A percentile compares a stretch with the other conserved stretches of the same genome.
Evolutionary conservation across 495 filamentous ascomycete genomes (phyloP).

Genomic region (Penicilliopsis zonata): DNA sequence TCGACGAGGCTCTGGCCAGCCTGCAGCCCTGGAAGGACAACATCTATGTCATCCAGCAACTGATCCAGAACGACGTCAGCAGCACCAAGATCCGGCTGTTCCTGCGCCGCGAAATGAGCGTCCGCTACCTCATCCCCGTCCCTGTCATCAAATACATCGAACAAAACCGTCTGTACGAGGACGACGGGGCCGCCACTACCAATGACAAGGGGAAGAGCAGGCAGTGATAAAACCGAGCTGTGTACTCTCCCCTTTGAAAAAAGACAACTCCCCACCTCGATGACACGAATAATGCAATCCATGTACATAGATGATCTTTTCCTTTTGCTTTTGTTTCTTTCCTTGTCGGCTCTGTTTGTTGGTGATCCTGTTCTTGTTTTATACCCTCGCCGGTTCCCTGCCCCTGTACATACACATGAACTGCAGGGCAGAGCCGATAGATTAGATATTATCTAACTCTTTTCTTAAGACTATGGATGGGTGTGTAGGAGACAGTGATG

Average conservation of each 20-base stretch:
- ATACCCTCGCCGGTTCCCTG: too few species aligned
- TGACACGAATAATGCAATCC: neutral
- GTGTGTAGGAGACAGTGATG: too few species aligned
- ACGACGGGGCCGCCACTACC: constrained; percentile 32
- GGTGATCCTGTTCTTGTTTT: neutral
- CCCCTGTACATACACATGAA: neutral
- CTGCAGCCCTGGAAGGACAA: constrained; percentile 65
- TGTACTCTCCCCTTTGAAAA: too few species aligned
- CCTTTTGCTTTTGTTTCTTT: neutral
- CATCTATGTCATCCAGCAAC: constrained; percentile 77
- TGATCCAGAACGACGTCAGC: constrained; percentile 83
- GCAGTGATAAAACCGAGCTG: constrained; percentile 3
- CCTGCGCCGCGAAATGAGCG: constrained; percentile 68
- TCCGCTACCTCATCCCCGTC: constrained; percentile 50
- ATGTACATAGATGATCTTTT: constrained; percentile 1
- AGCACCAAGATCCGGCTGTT: constrained; percentile 84
- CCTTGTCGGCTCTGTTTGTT: neutral
- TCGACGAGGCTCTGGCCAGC: constrained; percentile 66
- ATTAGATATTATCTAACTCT: too few species aligned
- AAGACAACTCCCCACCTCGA: neutral
- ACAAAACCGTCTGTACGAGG: constrained; percentile 58
- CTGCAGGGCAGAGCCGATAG: too few species aligned
- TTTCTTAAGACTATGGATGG: too few species aligned
- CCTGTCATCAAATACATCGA: constrained; percentile 72
- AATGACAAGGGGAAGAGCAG: constrained; percentile 27